Evolutionary conservation across 1,139 yeast species (phyloP).

Genomic region (Nakaseomyces uthaithaninus): DNA sequence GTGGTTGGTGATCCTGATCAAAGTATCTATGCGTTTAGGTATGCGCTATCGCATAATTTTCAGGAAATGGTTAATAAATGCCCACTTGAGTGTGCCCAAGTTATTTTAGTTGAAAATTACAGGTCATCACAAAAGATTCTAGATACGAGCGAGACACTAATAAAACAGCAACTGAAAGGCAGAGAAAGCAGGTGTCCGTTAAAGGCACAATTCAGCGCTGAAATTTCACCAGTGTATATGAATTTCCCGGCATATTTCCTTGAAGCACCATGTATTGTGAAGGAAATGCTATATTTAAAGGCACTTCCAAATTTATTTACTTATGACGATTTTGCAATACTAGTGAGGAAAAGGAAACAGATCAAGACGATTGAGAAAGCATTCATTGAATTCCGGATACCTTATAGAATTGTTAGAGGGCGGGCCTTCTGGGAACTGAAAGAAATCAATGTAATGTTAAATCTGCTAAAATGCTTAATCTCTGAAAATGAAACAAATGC

Average conservation of each 20-base stretch:
- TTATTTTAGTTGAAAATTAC: slow-evolving; percentile 61
- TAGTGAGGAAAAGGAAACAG: slow-evolving; percentile 56
- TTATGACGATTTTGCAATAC: slow-evolving; percentile 57
- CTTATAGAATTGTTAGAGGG: slow-evolving; percentile 63
- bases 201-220: slow-evolving; percentile 38
- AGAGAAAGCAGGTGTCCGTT: slow-evolving; percentile 36
- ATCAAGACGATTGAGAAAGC: slow-evolving; percentile 56
- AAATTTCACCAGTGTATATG: slow-evolving; percentile 44
- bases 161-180: slow-evolving; percentile 51
- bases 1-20: slow-evolving; percentile 97
- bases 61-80: slow-evolving; percentile 47
- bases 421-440: slow-evolving; percentile 71
- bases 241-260: slow-evolving; percentile 36
- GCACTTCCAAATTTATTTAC: slow-evolving; percentile 37
- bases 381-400: slow-evolving; percentile 46
- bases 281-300: slow-evolving; percentile 44
- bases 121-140: slow-evolving; percentile 69
- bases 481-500: slow-evolving; percentile 55
- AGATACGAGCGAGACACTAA: slow-evolving; percentile 54
- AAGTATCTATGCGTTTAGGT: slow-evolving; percentile 81
- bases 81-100: slow-evolving; percentile 31
- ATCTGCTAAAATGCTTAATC: slow-evolving; percentile 53
- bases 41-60: slow-evolving; percentile 69
- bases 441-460: slow-evolving; percentile 57
- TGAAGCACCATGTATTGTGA: slow-evolving; percentile 55